These are phyloP conservation scores for Cudoniella acicularis DNA, from an alignment of 495 filamentous ascomycete genomes.

Conservation along the genomic window DNA sequence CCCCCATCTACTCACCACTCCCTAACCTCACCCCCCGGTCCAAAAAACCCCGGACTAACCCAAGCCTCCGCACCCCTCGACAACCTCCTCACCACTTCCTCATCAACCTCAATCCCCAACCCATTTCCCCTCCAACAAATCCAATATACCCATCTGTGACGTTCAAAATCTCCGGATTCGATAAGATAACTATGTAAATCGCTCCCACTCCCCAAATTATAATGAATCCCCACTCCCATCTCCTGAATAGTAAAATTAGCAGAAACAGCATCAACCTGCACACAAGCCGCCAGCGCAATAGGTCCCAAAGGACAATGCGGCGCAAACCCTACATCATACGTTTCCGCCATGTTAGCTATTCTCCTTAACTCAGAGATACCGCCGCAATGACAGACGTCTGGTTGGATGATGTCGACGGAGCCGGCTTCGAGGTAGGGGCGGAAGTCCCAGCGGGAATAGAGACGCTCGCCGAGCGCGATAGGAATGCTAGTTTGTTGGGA, in stretches of 20 bases:
- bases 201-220: slow-evolving; percentile 62
- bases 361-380: slow-evolving; percentile 70
- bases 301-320: slow-evolving; percentile 78
- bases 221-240: slow-evolving; percentile 79
- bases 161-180: slow-evolving; percentile 58
- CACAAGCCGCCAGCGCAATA: slow-evolving; percentile 68
- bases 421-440: slow-evolving; percentile 67
- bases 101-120: slow-evolving; percentile 72
- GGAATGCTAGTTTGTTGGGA: slow-evolving; percentile 58
- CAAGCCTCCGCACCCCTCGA: slow-evolving; percentile 29
- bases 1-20: slow-evolving; percentile 75
- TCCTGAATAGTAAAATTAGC: slow-evolving; percentile 79
- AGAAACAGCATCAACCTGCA: slow-evolving; percentile 61
- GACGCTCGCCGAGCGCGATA: slow-evolving; percentile 72
- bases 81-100: slow-evolving; percentile 51
- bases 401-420: slow-evolving; percentile 71
- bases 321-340: slow-evolving; percentile 73
- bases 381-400: slow-evolving; percentile 72
- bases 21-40: slow-evolving; percentile 65
- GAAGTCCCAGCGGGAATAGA: slow-evolving; percentile 73
- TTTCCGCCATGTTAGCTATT: slow-evolving; percentile 71
- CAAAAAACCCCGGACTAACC: slow-evolving; percentile 58
- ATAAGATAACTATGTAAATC: slow-evolving; percentile 67
- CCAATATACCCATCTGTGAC: slow-evolving; percentile 67
- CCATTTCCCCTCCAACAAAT: slow-evolving; percentile 57